Evolutionary conservation across 2,329 filamentous ascomycete genomes (phyloP).

Genomic region (Calonectria henricotiae): DNA sequence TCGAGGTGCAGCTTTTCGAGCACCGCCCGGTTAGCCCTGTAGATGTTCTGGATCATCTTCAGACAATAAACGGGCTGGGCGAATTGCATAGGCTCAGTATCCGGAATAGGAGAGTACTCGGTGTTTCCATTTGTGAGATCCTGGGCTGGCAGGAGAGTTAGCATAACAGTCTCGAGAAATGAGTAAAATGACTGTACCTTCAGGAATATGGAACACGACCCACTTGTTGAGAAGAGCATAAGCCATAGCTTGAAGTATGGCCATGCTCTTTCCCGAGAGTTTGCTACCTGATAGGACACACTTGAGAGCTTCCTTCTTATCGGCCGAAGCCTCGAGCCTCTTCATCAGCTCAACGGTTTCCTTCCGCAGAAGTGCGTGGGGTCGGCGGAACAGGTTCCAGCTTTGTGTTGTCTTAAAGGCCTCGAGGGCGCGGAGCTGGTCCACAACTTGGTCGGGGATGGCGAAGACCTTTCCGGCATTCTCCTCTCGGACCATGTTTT

Average conservation of each 20-base stretch:
- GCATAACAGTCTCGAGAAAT: slow-evolving; percentile 20
- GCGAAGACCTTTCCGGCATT: slow-evolving; percentile 79
- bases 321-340: slow-evolving; percentile 72
- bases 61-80: slow-evolving; percentile 85
- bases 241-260: slow-evolving; percentile 87
- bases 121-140: slow-evolving; percentile 87
- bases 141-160: slow-evolving; percentile 67
- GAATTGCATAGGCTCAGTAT: slow-evolving; percentile 75
- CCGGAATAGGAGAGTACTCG: slow-evolving; percentile 81
- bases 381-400: slow-evolving; percentile 89
- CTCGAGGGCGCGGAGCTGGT: slow-evolving; percentile 86
- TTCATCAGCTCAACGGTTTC: slow-evolving; percentile 84
- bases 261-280: slow-evolving; percentile 88
- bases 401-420: slow-evolving; percentile 93
- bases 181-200: slow-evolving; percentile 74
- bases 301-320: slow-evolving; percentile 70
- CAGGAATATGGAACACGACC: slow-evolving; percentile 91
- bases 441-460: slow-evolving; percentile 79
- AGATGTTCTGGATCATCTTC: slow-evolving; percentile 81
- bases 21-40: slow-evolving; percentile 79
- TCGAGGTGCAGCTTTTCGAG: slow-evolving; percentile 69
- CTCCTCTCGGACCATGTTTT: slow-evolving; percentile 69
- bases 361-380: slow-evolving; percentile 82
- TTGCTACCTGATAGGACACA: slow-evolving; percentile 82
- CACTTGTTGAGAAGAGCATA: slow-evolving; percentile 88